Evolutionary conservation across 305 asterid genomes (phyloP).

Genomic region (Petunia hybrid): DNA sequence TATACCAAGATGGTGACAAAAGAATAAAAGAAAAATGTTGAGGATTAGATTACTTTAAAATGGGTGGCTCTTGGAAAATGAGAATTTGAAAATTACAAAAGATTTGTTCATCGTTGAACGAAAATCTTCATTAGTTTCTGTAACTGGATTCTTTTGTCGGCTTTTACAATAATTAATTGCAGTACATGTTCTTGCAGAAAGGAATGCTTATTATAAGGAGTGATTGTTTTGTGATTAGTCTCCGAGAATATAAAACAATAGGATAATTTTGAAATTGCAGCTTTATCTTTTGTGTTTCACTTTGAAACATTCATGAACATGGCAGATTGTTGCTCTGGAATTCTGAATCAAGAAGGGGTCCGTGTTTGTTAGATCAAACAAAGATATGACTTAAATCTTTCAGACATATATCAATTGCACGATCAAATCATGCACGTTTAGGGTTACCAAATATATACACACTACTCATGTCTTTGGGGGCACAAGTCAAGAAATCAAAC

Average conservation of each 20-base stretch:
- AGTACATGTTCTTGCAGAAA: neutral
- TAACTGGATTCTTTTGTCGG: constrained; percentile 21
- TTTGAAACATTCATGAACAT: constrained; percentile 18
- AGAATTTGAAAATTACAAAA: neutral
- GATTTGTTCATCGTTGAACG: neutral
- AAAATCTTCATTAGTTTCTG: constrained; percentile 15
- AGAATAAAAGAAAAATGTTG: neutral
- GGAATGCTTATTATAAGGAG: neutral
- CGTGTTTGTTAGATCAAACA: constrained; percentile 10
- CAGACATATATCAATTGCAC: constrained; percentile 1
- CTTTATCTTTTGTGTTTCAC: neutral
- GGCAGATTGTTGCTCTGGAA: neutral
- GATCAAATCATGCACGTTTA: neutral
- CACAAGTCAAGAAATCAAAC: neutral
- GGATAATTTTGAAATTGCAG: neutral
- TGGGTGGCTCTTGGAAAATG: neutral
- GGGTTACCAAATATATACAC: neutral
- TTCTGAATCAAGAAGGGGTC: neutral
- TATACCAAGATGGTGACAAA: constrained; percentile 14
- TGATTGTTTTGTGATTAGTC: neutral
- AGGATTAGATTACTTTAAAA: neutral
- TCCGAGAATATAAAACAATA: neutral
- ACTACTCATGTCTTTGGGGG: neutral
- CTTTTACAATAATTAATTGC: neutral
- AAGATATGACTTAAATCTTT: constrained; percentile 13